Percentiles rank a stretch among this genome's conserved stretches.
Conservation (phyloP, 73 alveolate genomes). For the Paramecium sexaurelia region DNA sequence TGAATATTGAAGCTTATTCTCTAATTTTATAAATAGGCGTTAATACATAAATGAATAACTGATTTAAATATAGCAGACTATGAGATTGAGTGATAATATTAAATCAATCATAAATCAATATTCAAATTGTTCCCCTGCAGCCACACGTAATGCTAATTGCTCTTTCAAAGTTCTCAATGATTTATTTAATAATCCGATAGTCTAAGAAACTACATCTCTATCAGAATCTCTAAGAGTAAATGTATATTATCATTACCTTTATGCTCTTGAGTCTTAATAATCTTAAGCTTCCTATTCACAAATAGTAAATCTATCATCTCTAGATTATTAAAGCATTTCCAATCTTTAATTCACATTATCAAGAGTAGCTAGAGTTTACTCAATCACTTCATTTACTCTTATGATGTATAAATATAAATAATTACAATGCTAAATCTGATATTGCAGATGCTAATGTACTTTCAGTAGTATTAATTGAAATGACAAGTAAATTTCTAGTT, state of each 20-base stretch:
- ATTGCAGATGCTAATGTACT: conserved; percentile 1
- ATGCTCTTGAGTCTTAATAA: background rate
- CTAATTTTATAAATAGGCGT: background rate
- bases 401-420: background rate
- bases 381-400: conserved; percentile 16
- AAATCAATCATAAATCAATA: background rate
- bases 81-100: background rate
- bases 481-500: background rate
- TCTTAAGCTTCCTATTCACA: conserved; percentile 45
- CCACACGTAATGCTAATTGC: background rate
- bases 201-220: background rate
- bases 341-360: conserved; percentile 35
- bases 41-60: background rate
- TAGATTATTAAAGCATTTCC: background rate
- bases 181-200: conserved; percentile 24
- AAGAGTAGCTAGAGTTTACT: conserved; percentile 18
- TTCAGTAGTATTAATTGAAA: conserved; percentile 1
- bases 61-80: background rate
- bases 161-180: conserved; percentile 22
- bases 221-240: background rate
- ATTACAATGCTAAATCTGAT: conserved; percentile 38
- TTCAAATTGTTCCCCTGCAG: conserved; percentile 31
- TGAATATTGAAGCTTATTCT: no score
- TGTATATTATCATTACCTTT: background rate
- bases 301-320: conserved; percentile 1